A percentile compares a stretch with the other conserved stretches of the same genome.
These are phyloP conservation scores for Fusarium devonianum DNA, from an alignment of 2,329 filamentous ascomycete species.

Conservation along the genomic window DNA sequence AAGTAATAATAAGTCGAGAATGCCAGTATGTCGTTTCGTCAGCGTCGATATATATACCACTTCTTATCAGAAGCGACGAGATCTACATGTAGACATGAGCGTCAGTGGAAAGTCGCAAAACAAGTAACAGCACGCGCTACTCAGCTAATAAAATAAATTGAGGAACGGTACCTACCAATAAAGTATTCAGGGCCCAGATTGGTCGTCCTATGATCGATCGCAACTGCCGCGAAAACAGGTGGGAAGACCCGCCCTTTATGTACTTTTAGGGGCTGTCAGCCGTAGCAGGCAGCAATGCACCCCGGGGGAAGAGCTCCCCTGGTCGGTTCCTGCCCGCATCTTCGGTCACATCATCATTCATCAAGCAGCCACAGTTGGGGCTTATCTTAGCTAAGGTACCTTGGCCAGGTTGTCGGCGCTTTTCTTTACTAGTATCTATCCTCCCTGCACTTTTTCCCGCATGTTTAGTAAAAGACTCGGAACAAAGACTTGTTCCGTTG, in stretches of 20 bases:
- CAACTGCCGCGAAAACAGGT: slow-evolving; percentile 37
- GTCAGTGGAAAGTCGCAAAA: slow-evolving; percentile 3
- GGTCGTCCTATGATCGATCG: slow-evolving; percentile 37
- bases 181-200: slow-evolving; percentile 10
- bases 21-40: not conserved
- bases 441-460: no score
- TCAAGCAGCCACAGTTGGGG: slow-evolving; percentile 3
- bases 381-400: not conserved
- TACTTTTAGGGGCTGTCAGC: slow-evolving; percentile 35
- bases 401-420: no score
- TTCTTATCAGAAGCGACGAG: slow-evolving; percentile 2
- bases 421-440: no score
- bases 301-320: slow-evolving; percentile 1
- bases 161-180: slow-evolving; percentile 29
- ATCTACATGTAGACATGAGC: not conserved
- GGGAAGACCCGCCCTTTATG: slow-evolving; percentile 46
- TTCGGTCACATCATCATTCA: slow-evolving; percentile 34
- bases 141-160: not conserved
- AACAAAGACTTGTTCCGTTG: not conserved
- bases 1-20: no score
- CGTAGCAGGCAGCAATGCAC: not conserved
- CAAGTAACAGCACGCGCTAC: not conserved
- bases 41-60: no score
- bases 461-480: no score
- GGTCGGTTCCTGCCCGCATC: no score